Base-by-base conservation (phyloP, 495 filamentous ascomycete genomes). In the Staphylotrichum longicolle region DNA sequence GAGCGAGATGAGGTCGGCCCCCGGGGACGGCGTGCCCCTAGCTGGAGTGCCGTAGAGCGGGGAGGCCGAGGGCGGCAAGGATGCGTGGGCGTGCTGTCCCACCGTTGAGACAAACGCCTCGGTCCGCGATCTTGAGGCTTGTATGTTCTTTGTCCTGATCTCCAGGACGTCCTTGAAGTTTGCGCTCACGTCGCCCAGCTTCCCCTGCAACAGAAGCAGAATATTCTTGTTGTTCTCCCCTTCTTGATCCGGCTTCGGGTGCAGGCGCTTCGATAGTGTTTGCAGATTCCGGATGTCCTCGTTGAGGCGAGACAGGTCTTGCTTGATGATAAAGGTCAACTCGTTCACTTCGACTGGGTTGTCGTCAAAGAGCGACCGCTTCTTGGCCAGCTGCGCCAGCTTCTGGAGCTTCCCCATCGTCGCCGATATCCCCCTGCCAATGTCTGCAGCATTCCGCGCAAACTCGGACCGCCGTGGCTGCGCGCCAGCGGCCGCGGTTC, bases 211-310 rank as follows among this genome's bases (percentile, higher is more conserved):
- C 69, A 97, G 83, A 50, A 96, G 84, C 5, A 98, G 90, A 40
- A 98, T 94, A 68, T 97, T 96, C 72, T 96, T 95, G 79, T 93
- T 96, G 75, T 98, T 95, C 70, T 98, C 93, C 51, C 91, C 91
- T 70, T 96, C 93, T 68, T 96, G 91, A 63, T 92, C 91, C 15
- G 77, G 81, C 56, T 89, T 89, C 3, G 89, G 86, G 63, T 93
- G 88, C 74, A 93, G 89, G 37, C 78, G 78, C 42, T 70, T 70
- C 11, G 79, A 77, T 20, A 97, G 82, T 3, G 84, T 76, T 71
- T 96, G 91, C 44, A 98, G 76, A 20, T 78, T 81, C 49, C 87
- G 86, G 69, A 98, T 98, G 70, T 93, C 87, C 60, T 88, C 82
- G 73, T 96, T 97, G 59, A 98, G 76, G 10, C 88, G 86, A 0